phyloP scores from a whole-genome alignment of 2,329 filamentous ascomycete genomes.

The Aspergillus pseudoterreus region DNA sequence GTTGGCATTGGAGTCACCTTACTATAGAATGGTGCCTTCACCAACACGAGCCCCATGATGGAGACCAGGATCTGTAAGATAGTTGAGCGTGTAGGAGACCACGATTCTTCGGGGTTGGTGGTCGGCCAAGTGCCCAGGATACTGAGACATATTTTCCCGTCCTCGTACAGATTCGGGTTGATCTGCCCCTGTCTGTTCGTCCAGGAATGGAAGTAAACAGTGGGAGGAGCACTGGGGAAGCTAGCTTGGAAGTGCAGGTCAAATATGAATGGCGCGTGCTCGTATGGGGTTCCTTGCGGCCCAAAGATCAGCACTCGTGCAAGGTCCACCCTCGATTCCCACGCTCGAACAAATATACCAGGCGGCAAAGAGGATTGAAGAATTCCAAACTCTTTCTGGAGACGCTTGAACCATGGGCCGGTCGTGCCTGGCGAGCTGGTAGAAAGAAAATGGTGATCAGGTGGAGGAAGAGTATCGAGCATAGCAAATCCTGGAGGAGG shows the following conservation, averaged over 20 bases:
- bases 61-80: conserved; percentile 57
- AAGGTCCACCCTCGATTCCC: conserved; percentile 57
- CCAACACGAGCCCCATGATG: conserved; percentile 55
- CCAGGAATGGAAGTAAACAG: conserved; percentile 60
- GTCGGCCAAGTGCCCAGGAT: conserved; percentile 59
- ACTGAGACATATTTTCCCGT: conserved; percentile 59
- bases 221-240: conserved; percentile 53
- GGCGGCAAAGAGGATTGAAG: conserved; percentile 51
- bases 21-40: conserved; percentile 60
- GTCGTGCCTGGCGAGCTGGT: conserved; percentile 22
- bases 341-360: conserved; percentile 57
- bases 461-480: conserved; percentile 42
- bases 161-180: conserved; percentile 62
- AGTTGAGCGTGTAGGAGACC: conserved; percentile 52
- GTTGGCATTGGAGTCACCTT: conserved; percentile 16
- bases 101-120: conserved; percentile 50
- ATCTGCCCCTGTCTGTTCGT: conserved; percentile 50
- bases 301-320: conserved; percentile 58
- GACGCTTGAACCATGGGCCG: conserved; percentile 41
- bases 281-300: conserved; percentile 58
- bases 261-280: conserved; percentile 58
- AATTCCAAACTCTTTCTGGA: conserved; percentile 58
- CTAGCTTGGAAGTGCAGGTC: conserved; percentile 51
- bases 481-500: conserved; percentile 33
- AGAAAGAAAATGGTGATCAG: conserved; percentile 41